These are phyloP conservation scores for Nissolia schottii DNA, from an alignment of 306 rosid genomes.

Conservation along the genomic window DNA sequence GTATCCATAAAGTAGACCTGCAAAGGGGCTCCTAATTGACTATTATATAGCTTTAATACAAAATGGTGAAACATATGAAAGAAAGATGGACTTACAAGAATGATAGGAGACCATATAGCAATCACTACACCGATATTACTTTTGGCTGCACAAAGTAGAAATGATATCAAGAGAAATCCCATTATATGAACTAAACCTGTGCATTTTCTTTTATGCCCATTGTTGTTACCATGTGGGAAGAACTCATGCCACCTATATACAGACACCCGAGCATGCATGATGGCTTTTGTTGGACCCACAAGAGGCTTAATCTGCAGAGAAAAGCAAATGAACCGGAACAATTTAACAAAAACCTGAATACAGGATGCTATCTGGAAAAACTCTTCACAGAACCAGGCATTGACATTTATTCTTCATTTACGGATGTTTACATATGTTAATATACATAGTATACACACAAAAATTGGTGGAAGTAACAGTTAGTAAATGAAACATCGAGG, in stretches of 20 bases:
- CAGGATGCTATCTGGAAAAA: neutral
- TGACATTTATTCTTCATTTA: neutral
- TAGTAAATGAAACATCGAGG: neutral
- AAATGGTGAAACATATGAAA: conserved; percentile 11
- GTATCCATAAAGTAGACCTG: conserved; percentile 99
- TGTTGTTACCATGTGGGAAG: conserved; percentile 77
- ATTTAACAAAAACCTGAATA: conserved; percentile 6
- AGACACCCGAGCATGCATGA: conserved; percentile 50
- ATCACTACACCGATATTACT: conserved; percentile 86
- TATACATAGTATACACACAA: neutral
- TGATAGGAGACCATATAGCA: conserved; percentile 84
- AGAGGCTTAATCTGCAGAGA: conserved; percentile 85
- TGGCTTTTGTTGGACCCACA: conserved; percentile 74
- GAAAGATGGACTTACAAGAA: conserved; percentile 64
- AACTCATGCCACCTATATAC: conserved; percentile 84
- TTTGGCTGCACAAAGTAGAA: conserved; percentile 59
- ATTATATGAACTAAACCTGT: conserved; percentile 1
- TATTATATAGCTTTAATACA: conserved; percentile 1
- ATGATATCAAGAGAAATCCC: conserved; percentile 23
- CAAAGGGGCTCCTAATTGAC: conserved; percentile 7
- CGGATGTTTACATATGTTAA: neutral
- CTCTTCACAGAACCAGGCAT: neutral
- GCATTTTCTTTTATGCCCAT: conserved; percentile 9
- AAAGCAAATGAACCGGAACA: conserved; percentile 11
- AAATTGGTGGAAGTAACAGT: neutral